Conservation (phyloP, 495 filamentous ascomycete species). For the Penicillium dipodomyicola region DNA sequence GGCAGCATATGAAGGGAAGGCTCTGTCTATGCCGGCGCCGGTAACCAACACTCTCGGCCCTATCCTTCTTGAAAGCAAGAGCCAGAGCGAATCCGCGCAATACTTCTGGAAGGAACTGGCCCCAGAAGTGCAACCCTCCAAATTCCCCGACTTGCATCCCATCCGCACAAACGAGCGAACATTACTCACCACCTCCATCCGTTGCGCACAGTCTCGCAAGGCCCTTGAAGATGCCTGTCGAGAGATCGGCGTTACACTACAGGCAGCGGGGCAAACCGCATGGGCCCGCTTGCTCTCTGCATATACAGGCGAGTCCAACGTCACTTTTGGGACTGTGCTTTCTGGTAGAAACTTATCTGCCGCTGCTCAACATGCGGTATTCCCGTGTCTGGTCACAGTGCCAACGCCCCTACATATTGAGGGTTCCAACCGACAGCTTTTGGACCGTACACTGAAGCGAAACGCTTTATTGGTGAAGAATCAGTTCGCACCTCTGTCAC, state of each 20-base stretch:
- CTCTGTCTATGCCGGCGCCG: conserved; percentile 16
- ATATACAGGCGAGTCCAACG: conserved; percentile 65
- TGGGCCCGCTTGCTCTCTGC: conserved; percentile 69
- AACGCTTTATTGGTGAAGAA: conserved; percentile 61
- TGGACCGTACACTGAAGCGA: conserved; percentile 56
- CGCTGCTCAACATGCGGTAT: conserved; percentile 51
- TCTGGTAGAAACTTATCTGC: conserved; percentile 61
- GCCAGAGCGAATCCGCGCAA: conserved; percentile 33
- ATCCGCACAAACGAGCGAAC: conserved; percentile 40
- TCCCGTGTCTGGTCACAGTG: conserved; percentile 73
- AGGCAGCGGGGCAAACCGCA: conserved; percentile 68
- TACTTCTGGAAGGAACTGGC: conserved; percentile 61
- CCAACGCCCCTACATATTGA: conserved; percentile 56
- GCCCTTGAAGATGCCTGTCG: conserved; percentile 54
- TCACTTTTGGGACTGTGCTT: conserved; percentile 71
- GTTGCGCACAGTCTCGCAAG: conserved; percentile 33
- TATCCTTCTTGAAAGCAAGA: conserved; percentile 48
- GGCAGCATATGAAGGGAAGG: conserved; percentile 32
- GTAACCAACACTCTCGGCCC: conserved; percentile 46
- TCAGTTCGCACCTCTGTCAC: conserved; percentile 65
- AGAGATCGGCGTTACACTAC: conserved; percentile 59
- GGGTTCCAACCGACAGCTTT: conserved; percentile 51
- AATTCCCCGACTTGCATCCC: conserved; percentile 69
- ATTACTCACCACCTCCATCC: conserved; percentile 39
- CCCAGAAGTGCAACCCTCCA: conserved; percentile 52